Percentiles rank a stretch among this genome's conserved stretches.
phyloP scores from a whole-genome alignment of 1,139 yeast species.

The Blastobotrys apis region DNA sequence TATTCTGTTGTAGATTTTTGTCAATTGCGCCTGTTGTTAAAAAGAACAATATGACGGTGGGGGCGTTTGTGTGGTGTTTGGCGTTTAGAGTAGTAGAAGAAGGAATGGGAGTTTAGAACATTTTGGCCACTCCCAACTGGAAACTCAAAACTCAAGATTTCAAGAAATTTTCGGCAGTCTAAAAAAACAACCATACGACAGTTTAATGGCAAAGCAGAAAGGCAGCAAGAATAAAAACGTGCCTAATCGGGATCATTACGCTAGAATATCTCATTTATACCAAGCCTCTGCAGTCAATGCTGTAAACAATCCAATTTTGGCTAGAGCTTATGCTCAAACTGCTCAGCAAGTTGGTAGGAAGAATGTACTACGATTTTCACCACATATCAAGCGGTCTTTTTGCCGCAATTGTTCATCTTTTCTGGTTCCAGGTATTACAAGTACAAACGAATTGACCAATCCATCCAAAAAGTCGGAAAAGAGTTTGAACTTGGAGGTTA shows the following conservation, averaged over 20 bases:
- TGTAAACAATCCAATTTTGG: conserved; percentile 30
- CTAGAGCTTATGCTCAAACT: conserved; percentile 44
- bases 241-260: conserved; percentile 56
- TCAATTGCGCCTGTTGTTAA: too few relatives aligned
- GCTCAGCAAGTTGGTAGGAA: conserved; percentile 52
- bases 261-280: conserved; percentile 53
- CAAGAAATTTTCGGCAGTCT: too few relatives aligned
- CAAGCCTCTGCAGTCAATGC: conserved; percentile 43
- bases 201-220: conserved; percentile 1
- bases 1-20: too few relatives aligned
- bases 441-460: conserved; percentile 35
- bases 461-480: conserved; percentile 24
- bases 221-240: conserved; percentile 21
- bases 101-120: conserved; percentile 61
- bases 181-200: too few relatives aligned
- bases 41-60: not conserved
- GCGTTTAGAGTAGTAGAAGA: conserved; percentile 41
- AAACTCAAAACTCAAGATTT: too few relatives aligned
- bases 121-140: too few relatives aligned
- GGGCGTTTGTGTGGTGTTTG: not conserved
- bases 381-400: conserved; percentile 53
- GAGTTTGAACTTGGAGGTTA: conserved; percentile 31
- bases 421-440: conserved; percentile 46
- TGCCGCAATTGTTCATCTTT: conserved; percentile 57
- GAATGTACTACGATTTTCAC: conserved; percentile 58